These are phyloP conservation scores for Pseudevernia furfuracea DNA, from an alignment of 495 filamentous ascomycete species.

Conservation along the genomic window DNA sequence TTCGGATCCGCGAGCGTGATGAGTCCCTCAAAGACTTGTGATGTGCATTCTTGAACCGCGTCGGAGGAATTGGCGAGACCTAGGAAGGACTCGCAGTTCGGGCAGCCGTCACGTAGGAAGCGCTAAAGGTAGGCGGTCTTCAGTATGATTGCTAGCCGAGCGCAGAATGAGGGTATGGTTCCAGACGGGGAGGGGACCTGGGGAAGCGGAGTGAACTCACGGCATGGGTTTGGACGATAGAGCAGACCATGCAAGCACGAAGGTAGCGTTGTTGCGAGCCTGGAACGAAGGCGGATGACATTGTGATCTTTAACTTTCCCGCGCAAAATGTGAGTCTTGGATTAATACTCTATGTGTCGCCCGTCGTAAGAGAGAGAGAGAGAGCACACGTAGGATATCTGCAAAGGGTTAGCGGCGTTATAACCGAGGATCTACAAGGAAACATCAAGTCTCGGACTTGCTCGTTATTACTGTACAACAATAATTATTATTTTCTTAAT, in stretches of 20 bases:
- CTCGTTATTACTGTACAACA: background rate
- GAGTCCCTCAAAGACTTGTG: conserved; percentile 85
- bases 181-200: background rate
- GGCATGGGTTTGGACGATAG: conserved; percentile 71
- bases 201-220: conserved; percentile 40
- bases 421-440: background rate
- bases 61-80: conserved; percentile 70
- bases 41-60: conserved; percentile 84
- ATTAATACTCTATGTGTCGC: background rate
- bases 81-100: conserved; percentile 91
- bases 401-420: background rate
- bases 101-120: conserved; percentile 80
- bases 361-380: background rate
- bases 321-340: too few species aligned
- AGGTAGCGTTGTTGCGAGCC: conserved; percentile 56
- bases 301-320: background rate
- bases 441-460: background rate
- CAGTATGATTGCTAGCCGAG: background rate
- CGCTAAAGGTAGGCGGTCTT: conserved; percentile 40
- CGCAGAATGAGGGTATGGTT: background rate
- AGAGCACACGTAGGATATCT: background rate
- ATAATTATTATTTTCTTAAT: background rate
- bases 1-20: conserved; percentile 70
- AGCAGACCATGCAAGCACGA: conserved; percentile 98
- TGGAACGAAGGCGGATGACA: conserved; percentile 26